Evolutionary conservation across 257 asterid species (phyloP), one percentile per base, ranked within the genome.

Genomic region (Lantana camara): DNA sequence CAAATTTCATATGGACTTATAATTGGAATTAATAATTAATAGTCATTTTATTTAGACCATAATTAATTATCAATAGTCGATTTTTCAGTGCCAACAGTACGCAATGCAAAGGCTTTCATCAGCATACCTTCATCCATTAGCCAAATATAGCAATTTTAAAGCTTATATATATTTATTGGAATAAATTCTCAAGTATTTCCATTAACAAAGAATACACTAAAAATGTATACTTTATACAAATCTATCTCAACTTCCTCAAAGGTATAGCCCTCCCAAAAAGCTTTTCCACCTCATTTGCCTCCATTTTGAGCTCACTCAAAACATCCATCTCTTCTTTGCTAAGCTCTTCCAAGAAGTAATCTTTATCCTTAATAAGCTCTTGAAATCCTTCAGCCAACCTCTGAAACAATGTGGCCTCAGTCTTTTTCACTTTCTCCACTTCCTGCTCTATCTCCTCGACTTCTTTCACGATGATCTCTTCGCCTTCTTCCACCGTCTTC

Each of bases 401-500:
- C 69, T 73, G 69, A 23, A 93, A 77, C 80, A 93, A 77, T 9
- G 80, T 57, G 22, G 67, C 23, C 72, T 93, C 99, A 0, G 86
- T 80, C 45, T 73, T 76, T 69, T 68, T 81, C 60, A 82, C 95
- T 64, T 73, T 80, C 86, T 85, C 90, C 13, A 90, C 85, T 41
- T 82, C 85, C 24, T 69, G 82, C 60, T 87, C 96, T 50, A 92
- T 83, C 79, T 87, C 97, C 65, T 85, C 95, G 0, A 90, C 91
- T 70, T 93, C 97, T 57, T 73, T 85, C 69, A 77, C 85, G 69
- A 93, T 82, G 1, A 87, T 73, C 87, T 74, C 93, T 64, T 90
- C 97, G 0, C 99, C 99, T 68, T 86, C 92, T 70, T 90, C 97
- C 67, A 90, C 99, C 2, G 90, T 93, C 83, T 87, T 93, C 77